Evolutionary conservation across 768 basidiomycete species (phyloP), one percentile per base, ranked within the genome.

Genomic region (Leccinum boreale): DNA sequence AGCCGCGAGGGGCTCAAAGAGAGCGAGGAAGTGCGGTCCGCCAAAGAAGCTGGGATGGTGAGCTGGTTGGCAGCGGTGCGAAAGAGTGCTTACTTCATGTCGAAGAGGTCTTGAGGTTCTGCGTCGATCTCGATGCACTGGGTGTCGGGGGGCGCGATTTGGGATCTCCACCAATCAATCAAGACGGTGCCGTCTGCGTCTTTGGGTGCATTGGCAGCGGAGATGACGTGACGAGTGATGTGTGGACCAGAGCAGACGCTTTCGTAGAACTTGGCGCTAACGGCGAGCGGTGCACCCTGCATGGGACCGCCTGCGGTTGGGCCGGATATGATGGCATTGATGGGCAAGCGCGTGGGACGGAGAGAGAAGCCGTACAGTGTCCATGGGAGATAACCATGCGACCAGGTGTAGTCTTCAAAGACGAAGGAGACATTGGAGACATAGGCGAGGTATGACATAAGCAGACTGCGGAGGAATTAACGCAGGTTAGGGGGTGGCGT

Each of bases 371-470:
- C 81, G 58, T 85, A 83, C 1, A 84, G 52, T 3, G 82, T 81
- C 67, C 81, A 85, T 3, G 79, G 79, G 29, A 83, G 67, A 3
- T 83, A 79, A 0, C 73, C 60, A 50, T 79, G 81, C 0, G 85
- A 84, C 84, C 84, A 86, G 35, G 75, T 76, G 57, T 84, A 85
- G 63, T 85, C 83, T 57, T 85, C 81, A 56, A 86, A 87, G 2
- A 86, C 84, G 56, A 79, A 86, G 1, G 81, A 79, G 14, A 83
- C 71, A 58, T 82, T 78, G 11, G 81, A 66, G 36, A 68, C 64
- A 49, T 81, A 77, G 1, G 85, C 82, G 15, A 85, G 67, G 62
- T 84, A 79, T 26, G 79, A 79, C 67, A 81, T 75, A 31, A 85
- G 59, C 17, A 84, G 59, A 4, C 82, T 83, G 55, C 7, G 5